Base-by-base conservation (phyloP, 2,329 filamentous ascomycete genomes). In the Fusarium coicis region DNA sequence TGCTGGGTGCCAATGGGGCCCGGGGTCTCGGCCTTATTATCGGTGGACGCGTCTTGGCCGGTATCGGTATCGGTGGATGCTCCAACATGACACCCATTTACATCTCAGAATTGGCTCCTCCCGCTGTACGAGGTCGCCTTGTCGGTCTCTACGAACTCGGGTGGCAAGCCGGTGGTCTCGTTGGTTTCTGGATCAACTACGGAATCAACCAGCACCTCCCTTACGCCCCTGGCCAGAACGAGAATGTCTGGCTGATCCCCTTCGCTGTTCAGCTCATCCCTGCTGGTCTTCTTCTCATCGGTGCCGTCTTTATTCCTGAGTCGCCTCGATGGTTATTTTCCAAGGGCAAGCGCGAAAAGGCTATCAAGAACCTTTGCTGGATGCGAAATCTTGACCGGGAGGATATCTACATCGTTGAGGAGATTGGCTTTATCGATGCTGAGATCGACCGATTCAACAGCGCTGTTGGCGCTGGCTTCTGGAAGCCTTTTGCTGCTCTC, bases 261-360 rank as follows among this genome's bases (percentile, higher is more conserved):
- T 89, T 92, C 69, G 88, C 85, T 4, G 86, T 93, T 3, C 91
- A 93, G 81, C 85, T 93, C 7, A 91, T 93, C 60, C 92, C 91
- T 0, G 90, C 86, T 4, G 91, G 90, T 10, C 76, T 93, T 3
- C 84, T 93, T 26, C 84, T 92, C 34, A 57, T 89, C 11, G 90
- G 90, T 19, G 83, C 86, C n/a, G 60, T 89, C 54, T 90, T 88
- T 81, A 87, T 92, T 68, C 87, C 85, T 12, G 91, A 93, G 79
- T 92, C 90, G 0, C 92, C 92, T 4, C 87, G 92, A 66, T 93
- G 92, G 91, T 85, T 93, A 28, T 91, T 93, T 75, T 85, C 86
- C 52, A 89, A 89, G 74, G 89, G 88, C 43, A 84, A 85, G 23
- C 86, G 89, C 56, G 88, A 93, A 42, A 81, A 91, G 77, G 91